phyloP scores from a whole-genome alignment of 805 yeast species.

The Maudiozyma bulderi region DNA sequence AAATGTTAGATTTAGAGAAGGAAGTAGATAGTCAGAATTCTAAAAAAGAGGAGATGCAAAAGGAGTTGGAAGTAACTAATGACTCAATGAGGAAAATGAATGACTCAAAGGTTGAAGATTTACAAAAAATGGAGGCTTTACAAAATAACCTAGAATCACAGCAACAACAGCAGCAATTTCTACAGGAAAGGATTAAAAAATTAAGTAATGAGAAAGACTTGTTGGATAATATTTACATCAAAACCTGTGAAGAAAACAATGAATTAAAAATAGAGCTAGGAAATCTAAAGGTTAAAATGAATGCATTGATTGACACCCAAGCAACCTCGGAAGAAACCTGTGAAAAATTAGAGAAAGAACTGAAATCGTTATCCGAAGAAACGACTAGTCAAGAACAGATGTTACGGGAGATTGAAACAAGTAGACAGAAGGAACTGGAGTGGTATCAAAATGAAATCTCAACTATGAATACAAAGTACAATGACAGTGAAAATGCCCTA shows the following conservation, averaged over 20 bases:
- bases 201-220: background rate
- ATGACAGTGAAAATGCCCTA: slow-evolving; percentile 10
- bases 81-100: background rate
- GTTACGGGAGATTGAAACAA: background rate
- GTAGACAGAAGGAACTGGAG: slow-evolving; percentile 41
- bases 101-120: background rate
- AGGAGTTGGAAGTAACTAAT: no score
- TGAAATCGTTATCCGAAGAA: background rate
- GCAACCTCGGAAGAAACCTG: background rate
- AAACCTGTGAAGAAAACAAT: background rate
- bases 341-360: background rate
- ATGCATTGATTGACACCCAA: background rate
- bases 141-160: no score
- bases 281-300: background rate
- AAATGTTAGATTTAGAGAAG: no score
- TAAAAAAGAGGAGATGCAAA: no score
- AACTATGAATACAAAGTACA: slow-evolving; percentile 28
- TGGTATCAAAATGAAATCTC: slow-evolving; percentile 55
- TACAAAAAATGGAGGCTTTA: background rate
- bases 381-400: background rate
- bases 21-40: no score
- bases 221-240: background rate
- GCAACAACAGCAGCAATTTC: background rate
- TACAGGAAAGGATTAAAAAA: background rate
- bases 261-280: background rate